These are phyloP conservation scores for Candida corydali DNA, from an alignment of 805 yeast species.

Conservation along the genomic window DNA sequence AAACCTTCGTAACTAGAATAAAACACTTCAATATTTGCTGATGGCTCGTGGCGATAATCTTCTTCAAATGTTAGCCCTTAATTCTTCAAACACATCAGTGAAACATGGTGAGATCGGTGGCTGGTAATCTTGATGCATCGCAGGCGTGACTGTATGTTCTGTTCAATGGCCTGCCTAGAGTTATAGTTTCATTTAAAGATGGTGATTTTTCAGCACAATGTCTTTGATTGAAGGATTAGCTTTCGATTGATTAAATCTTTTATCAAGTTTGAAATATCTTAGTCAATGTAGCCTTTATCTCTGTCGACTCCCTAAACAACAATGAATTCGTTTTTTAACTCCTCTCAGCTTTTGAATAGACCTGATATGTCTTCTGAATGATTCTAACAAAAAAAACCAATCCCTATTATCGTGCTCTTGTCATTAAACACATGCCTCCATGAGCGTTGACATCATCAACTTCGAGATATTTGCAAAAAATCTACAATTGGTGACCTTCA, in stretches of 20 bases:
- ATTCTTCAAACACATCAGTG: conserved; percentile 72
- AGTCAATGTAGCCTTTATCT: conserved; percentile 96
- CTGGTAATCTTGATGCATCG: conserved; percentile 94
- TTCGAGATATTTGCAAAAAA: conserved; percentile 97
- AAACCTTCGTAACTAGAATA: conserved; percentile 95
- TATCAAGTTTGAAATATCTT: conserved; percentile 95
- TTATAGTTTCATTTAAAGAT: conserved; percentile 82
- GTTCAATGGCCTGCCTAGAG: conserved; percentile 96
- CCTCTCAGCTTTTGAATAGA: conserved; percentile 95
- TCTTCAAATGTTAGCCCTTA: conserved; percentile 81
- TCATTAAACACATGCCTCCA: conserved; percentile 97
- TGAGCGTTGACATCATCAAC: conserved; percentile 98
- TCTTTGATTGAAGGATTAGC: conserved; percentile 96
- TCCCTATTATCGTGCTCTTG: conserved; percentile 97
- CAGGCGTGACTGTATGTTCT: conserved; percentile 94
- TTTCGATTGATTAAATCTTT: conserved; percentile 92
- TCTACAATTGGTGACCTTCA: conserved; percentile 90
- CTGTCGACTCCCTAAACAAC: conserved; percentile 97
- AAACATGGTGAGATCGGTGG: conserved; percentile 87
- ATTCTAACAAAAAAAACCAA: conserved; percentile 90
- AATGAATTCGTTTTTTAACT: conserved; percentile 97
- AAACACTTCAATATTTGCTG: conserved; percentile 97
- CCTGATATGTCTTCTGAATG: conserved; percentile 97
- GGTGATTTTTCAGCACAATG: conserved; percentile 96
- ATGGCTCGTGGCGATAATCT: conserved; percentile 97